Percentiles rank a stretch among this genome's conserved stretches.
Conservation (phyloP, 306 rosid genomes). For the Arachis hypogaea region DNA sequence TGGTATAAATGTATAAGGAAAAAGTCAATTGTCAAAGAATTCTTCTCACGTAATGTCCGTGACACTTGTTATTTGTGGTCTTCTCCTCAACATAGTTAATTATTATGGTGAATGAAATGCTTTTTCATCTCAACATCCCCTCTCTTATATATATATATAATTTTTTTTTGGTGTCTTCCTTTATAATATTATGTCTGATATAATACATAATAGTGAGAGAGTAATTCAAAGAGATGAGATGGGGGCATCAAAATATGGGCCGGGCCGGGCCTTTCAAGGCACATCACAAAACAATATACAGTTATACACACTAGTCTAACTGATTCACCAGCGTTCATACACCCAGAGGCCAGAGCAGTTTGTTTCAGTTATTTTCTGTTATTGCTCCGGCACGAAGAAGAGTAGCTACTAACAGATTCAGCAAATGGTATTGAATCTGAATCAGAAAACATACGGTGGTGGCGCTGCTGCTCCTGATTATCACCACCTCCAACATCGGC, state of each 20-base stretch:
- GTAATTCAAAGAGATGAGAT: no score
- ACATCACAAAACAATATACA: no score
- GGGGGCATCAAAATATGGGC: not conserved
- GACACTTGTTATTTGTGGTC: no score
- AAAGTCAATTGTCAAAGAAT: not conserved
- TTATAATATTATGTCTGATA: no score
- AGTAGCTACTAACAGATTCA: constrained; percentile 59
- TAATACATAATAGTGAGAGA: no score
- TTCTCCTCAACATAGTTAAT: not conserved
- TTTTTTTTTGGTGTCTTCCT: no score
- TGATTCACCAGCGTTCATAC: no score
- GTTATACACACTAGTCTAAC: no score
- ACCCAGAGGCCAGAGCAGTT: no score
- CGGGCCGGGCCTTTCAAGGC: not conserved
- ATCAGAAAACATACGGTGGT: constrained; percentile 35
- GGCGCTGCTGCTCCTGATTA: constrained; percentile 25
- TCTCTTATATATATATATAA: not conserved
- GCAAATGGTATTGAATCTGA: constrained; percentile 49
- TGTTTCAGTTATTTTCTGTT: no score
- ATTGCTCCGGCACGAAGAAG: constrained; percentile 6
- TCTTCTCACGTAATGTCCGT: no score
- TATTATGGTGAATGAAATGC: not conserved
- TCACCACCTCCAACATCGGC: constrained; percentile 41
- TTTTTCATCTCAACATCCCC: not conserved
- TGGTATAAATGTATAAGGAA: not conserved